A percentile compares a stretch with the other conserved stretches of the same genome.
phyloP scores from a whole-genome alignment of 768 basidiomycete genomes.

The Tricholoma terreum region DNA sequence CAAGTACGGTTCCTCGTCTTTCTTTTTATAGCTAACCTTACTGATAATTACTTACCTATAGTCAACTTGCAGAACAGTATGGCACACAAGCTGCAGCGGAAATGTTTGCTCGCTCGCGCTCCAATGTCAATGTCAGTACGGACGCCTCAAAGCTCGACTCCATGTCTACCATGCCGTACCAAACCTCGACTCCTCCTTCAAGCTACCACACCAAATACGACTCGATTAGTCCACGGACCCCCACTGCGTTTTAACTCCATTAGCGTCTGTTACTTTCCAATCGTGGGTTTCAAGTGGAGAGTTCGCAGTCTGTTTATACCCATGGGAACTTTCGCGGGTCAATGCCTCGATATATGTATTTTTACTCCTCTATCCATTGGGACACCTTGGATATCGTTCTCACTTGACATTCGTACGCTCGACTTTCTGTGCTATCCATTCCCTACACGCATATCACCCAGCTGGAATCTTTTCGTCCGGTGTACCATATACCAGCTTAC shows the following conservation, averaged over 20 bases:
- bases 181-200: constrained; percentile 11
- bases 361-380: too few relatives aligned
- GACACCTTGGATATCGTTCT: too few relatives aligned
- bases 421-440: too few relatives aligned
- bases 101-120: constrained; percentile 48
- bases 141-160: constrained; percentile 14
- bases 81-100: constrained; percentile 57
- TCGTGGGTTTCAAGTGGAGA: too few relatives aligned
- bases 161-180: constrained; percentile 24
- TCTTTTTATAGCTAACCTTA: neutral
- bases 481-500: too few relatives aligned
- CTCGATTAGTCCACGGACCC: constrained; percentile 13
- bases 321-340: too few relatives aligned
- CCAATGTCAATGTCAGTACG: constrained; percentile 33
- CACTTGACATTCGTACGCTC: too few relatives aligned
- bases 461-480: too few relatives aligned
- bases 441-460: too few relatives aligned
- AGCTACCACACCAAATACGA: constrained; percentile 24
- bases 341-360: too few relatives aligned
- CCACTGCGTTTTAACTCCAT: neutral
- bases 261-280: too few relatives aligned
- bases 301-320: too few relatives aligned
- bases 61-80: constrained; percentile 68
- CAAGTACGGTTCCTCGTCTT: constrained; percentile 39
- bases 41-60: constrained; percentile 13